phyloP scores from a whole-genome alignment of 495 filamentous ascomycete genomes.

The Barbatosphaeria neglecta region DNA sequence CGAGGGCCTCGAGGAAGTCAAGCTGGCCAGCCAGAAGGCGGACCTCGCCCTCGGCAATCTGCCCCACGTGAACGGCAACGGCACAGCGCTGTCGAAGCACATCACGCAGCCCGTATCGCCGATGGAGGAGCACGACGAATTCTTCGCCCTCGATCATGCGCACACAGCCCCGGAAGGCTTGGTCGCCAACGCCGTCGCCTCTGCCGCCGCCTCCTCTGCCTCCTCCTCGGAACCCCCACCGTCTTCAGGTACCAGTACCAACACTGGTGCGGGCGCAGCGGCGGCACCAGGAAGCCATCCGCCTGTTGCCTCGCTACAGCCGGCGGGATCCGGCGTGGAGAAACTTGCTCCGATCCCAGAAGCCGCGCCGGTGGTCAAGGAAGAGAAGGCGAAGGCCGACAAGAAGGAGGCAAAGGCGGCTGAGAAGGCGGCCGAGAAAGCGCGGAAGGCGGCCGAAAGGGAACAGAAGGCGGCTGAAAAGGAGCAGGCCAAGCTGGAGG shows the following conservation, averaged over 20 bases:
- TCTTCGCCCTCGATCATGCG: constrained; percentile 45
- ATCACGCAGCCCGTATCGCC: constrained; percentile 25
- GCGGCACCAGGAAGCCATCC: constrained; percentile 15
- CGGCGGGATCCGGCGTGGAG: constrained; percentile 14
- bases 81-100: constrained; percentile 22
- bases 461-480: constrained; percentile 54
- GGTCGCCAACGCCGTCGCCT: background rate
- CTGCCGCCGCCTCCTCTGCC: background rate
- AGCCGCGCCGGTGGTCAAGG: constrained; percentile 31
- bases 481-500: constrained; percentile 52
- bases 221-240: constrained; percentile 17
- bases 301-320: constrained; percentile 15
- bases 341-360: constrained; percentile 24
- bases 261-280: constrained; percentile 17
- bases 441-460: constrained; percentile 50
- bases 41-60: constrained; percentile 33
- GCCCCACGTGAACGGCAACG: constrained; percentile 25
- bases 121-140: constrained; percentile 39
- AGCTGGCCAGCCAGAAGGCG: constrained; percentile 43
- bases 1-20: constrained; percentile 58
- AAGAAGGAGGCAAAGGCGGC: constrained; percentile 44
- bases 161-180: constrained; percentile 44
- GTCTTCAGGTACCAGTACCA: too few species aligned
- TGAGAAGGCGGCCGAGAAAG: constrained; percentile 54
- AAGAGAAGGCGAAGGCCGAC: constrained; percentile 38